Percentiles rank a stretch among this genome's conserved stretches.
Conservation (phyloP, 345 rosid genomes). For the Syzygium oleosum region DNA sequence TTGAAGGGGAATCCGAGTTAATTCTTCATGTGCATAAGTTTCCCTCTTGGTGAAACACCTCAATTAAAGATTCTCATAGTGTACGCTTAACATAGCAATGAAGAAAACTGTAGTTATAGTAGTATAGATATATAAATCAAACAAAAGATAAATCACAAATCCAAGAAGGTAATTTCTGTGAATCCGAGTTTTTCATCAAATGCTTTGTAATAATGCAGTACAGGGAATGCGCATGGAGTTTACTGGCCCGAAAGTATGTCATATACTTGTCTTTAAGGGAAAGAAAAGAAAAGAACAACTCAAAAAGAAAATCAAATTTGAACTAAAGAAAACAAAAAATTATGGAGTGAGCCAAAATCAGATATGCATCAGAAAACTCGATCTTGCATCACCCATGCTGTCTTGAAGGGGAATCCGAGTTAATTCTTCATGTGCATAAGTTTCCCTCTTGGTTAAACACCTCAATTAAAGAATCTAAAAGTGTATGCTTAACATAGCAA, state of each 20-base stretch:
- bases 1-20: slow-evolving; percentile 16
- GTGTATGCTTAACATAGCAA: not conserved
- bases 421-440: slow-evolving; percentile 3
- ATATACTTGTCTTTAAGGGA: not conserved
- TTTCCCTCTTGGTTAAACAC: not conserved
- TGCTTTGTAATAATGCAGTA: not conserved
- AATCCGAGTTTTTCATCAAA: not conserved
- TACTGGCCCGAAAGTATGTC: not conserved
- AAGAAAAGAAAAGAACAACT: not conserved
- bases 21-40: slow-evolving; percentile 1
- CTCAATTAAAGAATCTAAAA: not conserved
- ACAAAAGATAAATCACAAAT: not conserved
- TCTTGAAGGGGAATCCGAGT: slow-evolving; percentile 18
- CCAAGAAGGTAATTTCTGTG: not conserved
- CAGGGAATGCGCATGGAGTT: not conserved
- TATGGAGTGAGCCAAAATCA: not conserved
- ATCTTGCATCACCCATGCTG: slow-evolving; percentile 10
- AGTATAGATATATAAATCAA: not conserved
- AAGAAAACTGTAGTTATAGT: not conserved
- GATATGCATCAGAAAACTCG: slow-evolving; percentile 10
- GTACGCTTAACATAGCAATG: not conserved
- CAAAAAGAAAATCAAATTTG: not conserved
- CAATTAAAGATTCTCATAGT: not conserved
- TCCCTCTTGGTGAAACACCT: not conserved
- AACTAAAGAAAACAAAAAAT: not conserved